These are phyloP conservation scores for Aspergillus egyptiacus DNA, from an alignment of 495 filamentous ascomycete species.

Conservation along the genomic window DNA sequence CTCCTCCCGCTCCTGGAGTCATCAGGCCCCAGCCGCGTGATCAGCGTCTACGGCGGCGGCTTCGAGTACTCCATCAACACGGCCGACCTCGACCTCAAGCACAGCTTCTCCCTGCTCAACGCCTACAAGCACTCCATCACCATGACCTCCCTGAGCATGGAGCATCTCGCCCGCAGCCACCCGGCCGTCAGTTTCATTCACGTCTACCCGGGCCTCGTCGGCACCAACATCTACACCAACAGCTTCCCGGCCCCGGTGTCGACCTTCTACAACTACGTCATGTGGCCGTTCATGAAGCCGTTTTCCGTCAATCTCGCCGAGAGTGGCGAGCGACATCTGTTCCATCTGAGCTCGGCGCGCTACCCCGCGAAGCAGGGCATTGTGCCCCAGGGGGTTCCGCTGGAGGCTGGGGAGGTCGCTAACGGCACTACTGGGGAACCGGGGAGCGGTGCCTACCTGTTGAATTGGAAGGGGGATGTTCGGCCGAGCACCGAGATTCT, in stretches of 20 bases:
- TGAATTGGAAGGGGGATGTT: background rate
- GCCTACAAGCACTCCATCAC: background rate
- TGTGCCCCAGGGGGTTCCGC: background rate
- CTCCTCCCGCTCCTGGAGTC: constrained; percentile 1
- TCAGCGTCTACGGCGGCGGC: background rate
- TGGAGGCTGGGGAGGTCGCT: background rate
- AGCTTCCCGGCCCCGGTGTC: background rate
- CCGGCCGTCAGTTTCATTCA: background rate
- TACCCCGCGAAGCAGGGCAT: background rate
- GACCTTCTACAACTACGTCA: background rate
- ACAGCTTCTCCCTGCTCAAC: background rate
- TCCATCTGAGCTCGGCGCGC: background rate
- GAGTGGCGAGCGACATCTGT: background rate
- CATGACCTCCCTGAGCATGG: constrained; percentile 1
- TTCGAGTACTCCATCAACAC: background rate
- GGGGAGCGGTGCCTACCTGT: background rate
- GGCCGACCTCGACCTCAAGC: background rate
- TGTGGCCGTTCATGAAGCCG: background rate
- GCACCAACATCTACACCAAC: background rate
- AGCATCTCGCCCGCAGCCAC: background rate
- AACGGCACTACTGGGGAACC: background rate
- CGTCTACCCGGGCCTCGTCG: background rate
- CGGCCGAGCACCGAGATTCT: background rate
- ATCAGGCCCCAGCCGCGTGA: background rate
- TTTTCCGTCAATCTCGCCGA: background rate